A percentile compares a stretch with the other conserved stretches of the same genome.
Conservation (phyloP, 192 early-diverging fungal genomes). For the Powellomyces hirtus region DNA sequence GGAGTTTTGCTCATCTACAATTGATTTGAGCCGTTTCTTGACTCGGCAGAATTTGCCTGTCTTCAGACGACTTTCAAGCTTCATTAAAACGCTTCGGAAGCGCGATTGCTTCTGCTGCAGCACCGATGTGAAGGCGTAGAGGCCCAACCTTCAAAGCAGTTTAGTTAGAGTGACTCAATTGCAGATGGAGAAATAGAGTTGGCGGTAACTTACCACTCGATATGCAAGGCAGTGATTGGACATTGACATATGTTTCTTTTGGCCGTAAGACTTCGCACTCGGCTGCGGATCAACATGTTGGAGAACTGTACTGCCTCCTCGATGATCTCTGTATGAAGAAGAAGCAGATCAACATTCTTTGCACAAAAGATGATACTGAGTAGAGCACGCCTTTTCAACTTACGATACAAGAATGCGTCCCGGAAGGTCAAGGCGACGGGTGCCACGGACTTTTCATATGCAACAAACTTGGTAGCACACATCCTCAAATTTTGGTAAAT, state of each 20-base stretch:
- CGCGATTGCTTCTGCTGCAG: conserved; percentile 45
- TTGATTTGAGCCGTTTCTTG: not conserved
- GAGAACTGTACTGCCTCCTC: conserved; percentile 26
- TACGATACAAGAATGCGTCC: conserved; percentile 16
- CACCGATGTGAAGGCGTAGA: conserved; percentile 44
- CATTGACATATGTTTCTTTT: conserved; percentile 8
- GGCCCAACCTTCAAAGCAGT: conserved; percentile 42
- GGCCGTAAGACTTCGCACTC: conserved; percentile 17
- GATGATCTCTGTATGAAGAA: conserved; percentile 11
- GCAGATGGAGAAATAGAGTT: not conserved
- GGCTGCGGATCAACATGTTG: conserved; percentile 26
- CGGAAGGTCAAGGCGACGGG: not conserved
- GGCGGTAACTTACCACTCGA: conserved; percentile 16
- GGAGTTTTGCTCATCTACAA: not conserved
- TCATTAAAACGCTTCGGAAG: not conserved
- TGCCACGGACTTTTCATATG: conserved; percentile 17
- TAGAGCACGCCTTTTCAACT: not conserved
- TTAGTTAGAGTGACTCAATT: conserved; percentile 18
- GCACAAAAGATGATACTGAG: conserved; percentile 20
- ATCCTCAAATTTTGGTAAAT: conserved; percentile 75
- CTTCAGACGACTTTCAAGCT: not conserved
- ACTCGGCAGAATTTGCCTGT: not conserved
- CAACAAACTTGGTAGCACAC: conserved; percentile 64
- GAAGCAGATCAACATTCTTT: not conserved
- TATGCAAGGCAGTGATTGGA: not conserved